Evolutionary conservation across 768 basidiomycete genomes (phyloP), one percentile per base, ranked within the genome.

Genomic region (Ramaria rubella): DNA sequence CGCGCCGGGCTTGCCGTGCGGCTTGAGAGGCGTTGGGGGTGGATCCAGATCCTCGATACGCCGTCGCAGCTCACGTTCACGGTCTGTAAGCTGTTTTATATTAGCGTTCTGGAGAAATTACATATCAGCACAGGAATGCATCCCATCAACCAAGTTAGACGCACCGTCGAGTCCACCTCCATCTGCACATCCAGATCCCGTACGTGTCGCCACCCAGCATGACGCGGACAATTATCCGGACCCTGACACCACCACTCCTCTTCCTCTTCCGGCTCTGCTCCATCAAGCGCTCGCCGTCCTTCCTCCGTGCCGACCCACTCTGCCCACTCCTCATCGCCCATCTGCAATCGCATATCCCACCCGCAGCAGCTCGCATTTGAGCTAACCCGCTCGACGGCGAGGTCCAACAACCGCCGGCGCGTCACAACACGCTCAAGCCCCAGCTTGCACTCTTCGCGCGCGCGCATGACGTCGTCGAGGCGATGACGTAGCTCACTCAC

Each of bases 331-430:
- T 84, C 82, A 46, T 91, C 87, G n/a, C 85, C 85, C 65, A 86
- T 85, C 58, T 87, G 87, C 23, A 96, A 74, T 29, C 93, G 77
- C 63, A 85, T 83, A 68, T 96, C 93, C 84, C 92, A 94, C 4
- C 94, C 92, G 69, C 93, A 96, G 62, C 82, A 80, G 17, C 81
- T 79, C 15, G 81, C 17, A 27, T n/a, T 66, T n/a, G 73, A 70
- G 58, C 82, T 81, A 9, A 86, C 81, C 34, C 87, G 77, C 43
- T 80, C 80, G n/a, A 72, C 76, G 23, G 87, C 88, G 42, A 88
- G 75, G 56, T 81, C 77, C 15, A 88, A 71, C 27, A 90, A 68
- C 55, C 77, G 79, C 70, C 86, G 86, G 56, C 87, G 79, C 84
- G 87, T 86, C 9, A 78, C 51, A 17, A 89, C 73, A 31, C 83